Conservation (phyloP, 1,284 basidiomycete species). For the Salmacisia buchloeana region DNA sequence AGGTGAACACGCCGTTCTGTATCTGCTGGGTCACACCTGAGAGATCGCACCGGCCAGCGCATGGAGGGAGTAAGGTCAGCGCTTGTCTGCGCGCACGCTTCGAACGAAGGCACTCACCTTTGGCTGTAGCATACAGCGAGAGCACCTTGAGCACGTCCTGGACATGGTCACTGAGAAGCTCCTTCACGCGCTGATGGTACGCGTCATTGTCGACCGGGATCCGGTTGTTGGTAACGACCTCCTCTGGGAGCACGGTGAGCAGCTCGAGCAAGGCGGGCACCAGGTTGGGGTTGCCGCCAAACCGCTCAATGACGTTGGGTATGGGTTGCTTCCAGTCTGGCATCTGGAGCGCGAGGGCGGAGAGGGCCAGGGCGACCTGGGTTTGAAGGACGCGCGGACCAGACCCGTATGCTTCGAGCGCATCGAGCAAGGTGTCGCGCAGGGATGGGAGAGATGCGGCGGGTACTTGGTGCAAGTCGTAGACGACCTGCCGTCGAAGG, state of each 20-base stretch:
- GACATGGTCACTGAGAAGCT: constrained; percentile 58
- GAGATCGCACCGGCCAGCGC: not conserved
- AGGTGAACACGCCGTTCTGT: constrained; percentile 80
- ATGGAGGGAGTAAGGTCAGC: not conserved
- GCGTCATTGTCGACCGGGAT: constrained; percentile 85
- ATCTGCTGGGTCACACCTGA: constrained; percentile 68
- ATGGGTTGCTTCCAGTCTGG: constrained; percentile 57
- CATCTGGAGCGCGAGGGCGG: constrained; percentile 85
- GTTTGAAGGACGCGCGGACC: constrained; percentile 82
- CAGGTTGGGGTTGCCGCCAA: constrained; percentile 75
- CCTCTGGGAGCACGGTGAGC: constrained; percentile 84
- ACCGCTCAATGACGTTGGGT: constrained; percentile 73
- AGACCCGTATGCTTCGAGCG: constrained; percentile 62
- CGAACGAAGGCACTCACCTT: constrained; percentile 59
- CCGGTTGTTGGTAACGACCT: constrained; percentile 74
- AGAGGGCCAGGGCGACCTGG: constrained; percentile 81
- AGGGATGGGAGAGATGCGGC: constrained; percentile 66
- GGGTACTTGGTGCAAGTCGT: constrained; percentile 86
- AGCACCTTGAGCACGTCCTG: constrained; percentile 71
- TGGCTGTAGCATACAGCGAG: constrained; percentile 80
- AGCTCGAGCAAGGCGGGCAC: constrained; percentile 84
- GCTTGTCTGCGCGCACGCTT: not conserved
- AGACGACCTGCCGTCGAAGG: constrained; percentile 68
- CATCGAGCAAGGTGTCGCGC: constrained; percentile 77
- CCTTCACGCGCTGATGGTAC: constrained; percentile 50